Evolutionary conservation across 441 rosid species (phyloP), one percentile per base, ranked within the genome.

Genomic region (Euphorbia celastroides): DNA sequence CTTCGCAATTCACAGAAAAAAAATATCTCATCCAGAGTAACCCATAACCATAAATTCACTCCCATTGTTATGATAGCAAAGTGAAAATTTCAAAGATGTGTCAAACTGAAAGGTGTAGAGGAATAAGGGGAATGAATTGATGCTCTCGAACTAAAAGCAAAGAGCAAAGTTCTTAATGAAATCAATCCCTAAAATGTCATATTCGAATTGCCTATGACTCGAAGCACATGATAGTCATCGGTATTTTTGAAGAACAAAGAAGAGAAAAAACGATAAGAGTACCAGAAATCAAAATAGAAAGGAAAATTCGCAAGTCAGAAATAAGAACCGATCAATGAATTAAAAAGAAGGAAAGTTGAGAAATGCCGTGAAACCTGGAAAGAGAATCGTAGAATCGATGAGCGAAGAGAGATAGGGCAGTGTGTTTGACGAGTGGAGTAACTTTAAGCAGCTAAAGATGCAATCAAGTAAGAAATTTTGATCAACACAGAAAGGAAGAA

Each of bases 371-470:
- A 0, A 64, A 89, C 93, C 91, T 79, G 71, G 77, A 36, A 32
- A 88, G 66, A 58, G 80, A 81, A 7, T 80, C 75, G 52, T 48
- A 72, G 77, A 88, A 89, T 65, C 93, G 86, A 71, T 80, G 87
- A 3, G 81, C 80, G 60, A 89, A 88, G 67, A 89, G 88, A 14
- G 90, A 82, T 22, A 88, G 65, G 0, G 96, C 80, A 5, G 92
- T 78, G 78, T 89, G 88, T 60, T 92, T 92, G 71, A 89, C 85
- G 11, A 79, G 41, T 12, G 93, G 90, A 71, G 82, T 70, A 62
- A 83, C 84, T 54, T 78, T 44, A 25, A 88, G 86, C 68, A 77
- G 77, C 96, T 88, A 64, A 17, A 50, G 61, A 22, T 22, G 5
- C 7, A 1, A 5, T 7, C 17, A 1, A 62, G 46, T 25, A 52